Base-by-base conservation (phyloP, 305 asterid species). In the Salvia sclarea region DNA sequence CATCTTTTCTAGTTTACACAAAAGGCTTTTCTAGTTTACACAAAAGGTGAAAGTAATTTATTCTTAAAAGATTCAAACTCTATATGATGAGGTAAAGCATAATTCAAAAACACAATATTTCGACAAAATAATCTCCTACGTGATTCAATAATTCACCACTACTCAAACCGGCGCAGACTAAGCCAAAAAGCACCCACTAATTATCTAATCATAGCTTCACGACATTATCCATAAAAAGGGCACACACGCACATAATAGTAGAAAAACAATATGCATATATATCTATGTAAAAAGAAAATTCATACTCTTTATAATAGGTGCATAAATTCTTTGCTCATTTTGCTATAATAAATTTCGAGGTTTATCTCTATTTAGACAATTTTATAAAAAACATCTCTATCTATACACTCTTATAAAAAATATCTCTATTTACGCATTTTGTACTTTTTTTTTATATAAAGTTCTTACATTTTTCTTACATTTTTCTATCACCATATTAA, bases 311-410 rank as follows among this genome's bases (percentile, higher is more conserved):
- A 28, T 45, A 74, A 78, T 62, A 41, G 55, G 60, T 70, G 72
- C 72, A 70, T 48, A 61, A 71, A 68, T 73, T 60, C 9, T 65
- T 44, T 64, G 72, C 74, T 20, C 68, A 18, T 68, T 64, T 16
- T 18, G 33, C 11, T 61, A 43, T n/a, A 20, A 17, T 45, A 9
- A 66, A 3, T 28, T 48, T n/a, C n/a, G n/a, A n/a, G n/a, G n/a
- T n/a, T n/a, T n/a, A n/a, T n/a, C n/a, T n/a, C n/a, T n/a, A n/a
- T n/a, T n/a, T n/a, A n/a, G n/a, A n/a, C n/a, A n/a, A n/a, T n/a
- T n/a, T n/a, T n/a, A n/a, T n/a, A n/a, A n/a, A n/a, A n/a, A n/a
- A n/a, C n/a, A n/a, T n/a, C n/a, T n/a, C n/a, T n/a, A n/a, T n/a
- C n/a, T n/a, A n/a, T n/a, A n/a, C n/a, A n/a, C n/a, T n/a, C n/a